These are phyloP conservation scores for Dovyalis caffra DNA, from an alignment of 345 rosid species.

Conservation along the genomic window DNA sequence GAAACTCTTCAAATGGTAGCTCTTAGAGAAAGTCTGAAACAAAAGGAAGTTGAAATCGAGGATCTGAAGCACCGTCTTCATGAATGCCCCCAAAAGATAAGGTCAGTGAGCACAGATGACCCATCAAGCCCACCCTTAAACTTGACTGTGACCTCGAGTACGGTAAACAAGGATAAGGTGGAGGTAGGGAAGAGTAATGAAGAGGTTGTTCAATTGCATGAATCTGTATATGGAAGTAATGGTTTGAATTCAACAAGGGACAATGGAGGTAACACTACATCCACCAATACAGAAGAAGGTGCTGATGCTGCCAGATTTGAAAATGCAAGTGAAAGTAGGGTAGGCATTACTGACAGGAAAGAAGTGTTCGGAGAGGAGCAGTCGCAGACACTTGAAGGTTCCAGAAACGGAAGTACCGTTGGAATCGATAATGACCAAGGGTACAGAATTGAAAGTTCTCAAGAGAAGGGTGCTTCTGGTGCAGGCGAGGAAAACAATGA, in stretches of 20 bases:
- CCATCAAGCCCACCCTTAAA: conserved; percentile 21
- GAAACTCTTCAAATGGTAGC: conserved; percentile 22
- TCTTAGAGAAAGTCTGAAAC: conserved; percentile 45
- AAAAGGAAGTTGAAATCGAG: conserved; percentile 49
- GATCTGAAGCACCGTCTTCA: conserved; percentile 41
- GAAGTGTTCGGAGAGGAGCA: conserved; percentile 6
- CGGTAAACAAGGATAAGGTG: conserved; percentile 6
- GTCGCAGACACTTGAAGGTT: neutral
- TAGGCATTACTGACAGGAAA: neutral
- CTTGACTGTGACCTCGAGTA: conserved; percentile 8
- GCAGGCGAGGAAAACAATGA: neutral
- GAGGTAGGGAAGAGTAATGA: neutral
- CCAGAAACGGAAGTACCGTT: neutral
- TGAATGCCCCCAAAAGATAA: conserved; percentile 20
- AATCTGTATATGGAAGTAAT: neutral
- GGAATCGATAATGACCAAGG: neutral
- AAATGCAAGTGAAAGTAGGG: conserved; percentile 14
- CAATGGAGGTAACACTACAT: conserved; percentile 2
- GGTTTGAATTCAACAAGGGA: conserved; percentile 6
- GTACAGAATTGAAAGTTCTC: neutral
- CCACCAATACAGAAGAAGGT: neutral
- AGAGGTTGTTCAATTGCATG: neutral
- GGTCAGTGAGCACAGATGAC: conserved; percentile 35
- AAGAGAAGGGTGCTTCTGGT: neutral
- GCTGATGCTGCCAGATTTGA: conserved; percentile 7